Evolutionary conservation across 139 green algal species (phyloP).

Genomic region (Pleodorina starrii): DNA sequence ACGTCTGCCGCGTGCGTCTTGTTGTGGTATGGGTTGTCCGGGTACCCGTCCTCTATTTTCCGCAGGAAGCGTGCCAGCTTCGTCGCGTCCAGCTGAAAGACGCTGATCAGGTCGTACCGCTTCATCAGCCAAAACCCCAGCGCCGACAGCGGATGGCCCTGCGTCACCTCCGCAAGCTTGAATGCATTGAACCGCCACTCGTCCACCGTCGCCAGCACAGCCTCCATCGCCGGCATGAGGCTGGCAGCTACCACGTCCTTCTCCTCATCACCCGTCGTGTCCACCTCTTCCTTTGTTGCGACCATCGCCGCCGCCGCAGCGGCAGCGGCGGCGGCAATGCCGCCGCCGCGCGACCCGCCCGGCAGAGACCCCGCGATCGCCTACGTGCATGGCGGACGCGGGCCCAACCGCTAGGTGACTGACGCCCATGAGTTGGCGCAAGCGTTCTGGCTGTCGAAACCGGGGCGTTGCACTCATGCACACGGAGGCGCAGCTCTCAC

Average conservation of each 20-base stretch:
- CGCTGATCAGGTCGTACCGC: slow-evolving; percentile 49
- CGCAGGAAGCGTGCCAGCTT: slow-evolving; percentile 60
- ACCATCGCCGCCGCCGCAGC: not conserved
- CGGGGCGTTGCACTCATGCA: no score
- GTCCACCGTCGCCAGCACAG: slow-evolving; percentile 53
- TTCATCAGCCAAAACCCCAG: slow-evolving; percentile 62
- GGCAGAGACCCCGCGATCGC: slow-evolving; percentile 11
- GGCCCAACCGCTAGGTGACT: no score
- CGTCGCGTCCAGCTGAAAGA: slow-evolving; percentile 54
- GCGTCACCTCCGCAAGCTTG: slow-evolving; percentile 60
- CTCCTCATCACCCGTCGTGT: slow-evolving; percentile 15
- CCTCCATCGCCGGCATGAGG: slow-evolving; percentile 55
- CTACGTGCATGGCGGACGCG: no score
- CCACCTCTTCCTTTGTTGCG: slow-evolving; percentile 26
- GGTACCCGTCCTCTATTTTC: slow-evolving; percentile 58
- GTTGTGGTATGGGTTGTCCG: slow-evolving; percentile 64
- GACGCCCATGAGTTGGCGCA: no score
- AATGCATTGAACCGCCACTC: slow-evolving; percentile 73
- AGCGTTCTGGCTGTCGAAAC: no score
- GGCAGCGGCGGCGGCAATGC: not conserved
- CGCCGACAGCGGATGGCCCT: slow-evolving; percentile 66
- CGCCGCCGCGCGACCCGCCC: slow-evolving; percentile 9
- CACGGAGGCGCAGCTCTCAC: not conserved
- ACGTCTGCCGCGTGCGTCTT: slow-evolving; percentile 66
- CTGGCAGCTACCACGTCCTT: slow-evolving; percentile 43